Evolutionary conservation across 305 asterid genomes (phyloP), one percentile per base, ranked within the genome.

Genomic region (Withania somnifera): DNA sequence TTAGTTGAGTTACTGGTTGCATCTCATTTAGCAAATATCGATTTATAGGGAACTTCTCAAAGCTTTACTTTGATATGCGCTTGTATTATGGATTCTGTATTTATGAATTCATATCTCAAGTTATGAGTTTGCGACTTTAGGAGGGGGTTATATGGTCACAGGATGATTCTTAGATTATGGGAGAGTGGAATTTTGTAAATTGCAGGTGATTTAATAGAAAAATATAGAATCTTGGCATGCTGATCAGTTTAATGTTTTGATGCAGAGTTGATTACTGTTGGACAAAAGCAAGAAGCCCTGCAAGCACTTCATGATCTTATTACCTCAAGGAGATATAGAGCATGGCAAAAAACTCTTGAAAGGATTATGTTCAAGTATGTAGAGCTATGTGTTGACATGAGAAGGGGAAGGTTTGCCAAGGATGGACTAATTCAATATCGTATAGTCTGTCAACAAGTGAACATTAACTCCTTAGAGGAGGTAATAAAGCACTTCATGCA

Each of bases 401-500:
- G 97, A 86, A 90, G 94, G 91, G 99, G 98, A 68, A 93, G 98
- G 81, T 94, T 93, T 87, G 98, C 99, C 53, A 96, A 94, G 87
- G 99, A 96, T 89, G 99, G 98, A 51, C 91, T 96, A 56, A 96
- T 94, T 84, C 98, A 96, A 84, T 96, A 96, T 85, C 98, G 98
- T 80, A 93, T 97, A 66, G 93, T 93, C 78, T 96, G 99, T 86
- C 99, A 96, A 76, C 99, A 94, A 89, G 99, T 96, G 56, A 96
- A 96, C 88, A 91, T 94, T 77, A 87, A 89, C 57, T 96, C 99
- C 3, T 79, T 96, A 77, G 99, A 96, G 89, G 99, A 96, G 82
- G 98, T 94, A 83, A 96, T 96, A 69, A 96, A 96, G 90, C 97
- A 96, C 87, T 96, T 94, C 90, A 91, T 96, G 99, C 98, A 96